phyloP scores from a whole-genome alignment of 257 asterid genomes.

The Solanum habrochaites region DNA sequence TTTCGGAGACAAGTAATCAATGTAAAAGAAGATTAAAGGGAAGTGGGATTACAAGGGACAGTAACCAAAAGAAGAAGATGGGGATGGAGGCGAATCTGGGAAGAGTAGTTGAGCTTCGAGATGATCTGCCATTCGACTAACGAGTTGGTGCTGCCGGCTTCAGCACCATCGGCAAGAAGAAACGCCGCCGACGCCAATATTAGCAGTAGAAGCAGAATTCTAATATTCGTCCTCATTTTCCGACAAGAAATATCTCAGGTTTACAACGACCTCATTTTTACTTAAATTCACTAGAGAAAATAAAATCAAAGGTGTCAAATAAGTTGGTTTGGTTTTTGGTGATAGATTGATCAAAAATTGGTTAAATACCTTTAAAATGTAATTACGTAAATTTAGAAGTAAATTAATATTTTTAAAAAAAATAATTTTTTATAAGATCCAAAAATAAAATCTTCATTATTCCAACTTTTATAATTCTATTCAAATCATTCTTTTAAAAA shows the following conservation, averaged over 20 bases:
- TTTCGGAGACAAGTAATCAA: not conserved
- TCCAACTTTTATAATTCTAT: no score
- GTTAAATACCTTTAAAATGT: no score
- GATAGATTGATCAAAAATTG: no score
- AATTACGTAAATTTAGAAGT: no score
- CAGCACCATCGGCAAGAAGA: constrained; percentile 1
- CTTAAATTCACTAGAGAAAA: not conserved
- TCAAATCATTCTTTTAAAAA: no score
- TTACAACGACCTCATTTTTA: not conserved
- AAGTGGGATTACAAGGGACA: constrained; percentile 56
- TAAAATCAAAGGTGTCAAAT: no score
- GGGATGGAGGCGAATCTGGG: constrained; percentile 64
- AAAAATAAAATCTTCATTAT: no score
- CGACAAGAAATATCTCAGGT: not conserved
- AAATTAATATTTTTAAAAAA: no score
- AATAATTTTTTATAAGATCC: no score
- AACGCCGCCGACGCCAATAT: not conserved
- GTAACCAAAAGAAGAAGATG: constrained; percentile 63
- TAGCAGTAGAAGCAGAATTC: not conserved
- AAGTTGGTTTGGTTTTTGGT: no score
- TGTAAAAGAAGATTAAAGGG: not conserved
- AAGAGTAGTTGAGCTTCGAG: constrained; percentile 46
- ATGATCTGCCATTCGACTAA: constrained; percentile 57
- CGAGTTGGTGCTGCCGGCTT: constrained; percentile 7
- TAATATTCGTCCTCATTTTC: not conserved